Evolutionary conservation across 73 alveolate species (phyloP), one percentile per base, ranked within the genome.

Genomic region (Paramecium caudatum): DNA sequence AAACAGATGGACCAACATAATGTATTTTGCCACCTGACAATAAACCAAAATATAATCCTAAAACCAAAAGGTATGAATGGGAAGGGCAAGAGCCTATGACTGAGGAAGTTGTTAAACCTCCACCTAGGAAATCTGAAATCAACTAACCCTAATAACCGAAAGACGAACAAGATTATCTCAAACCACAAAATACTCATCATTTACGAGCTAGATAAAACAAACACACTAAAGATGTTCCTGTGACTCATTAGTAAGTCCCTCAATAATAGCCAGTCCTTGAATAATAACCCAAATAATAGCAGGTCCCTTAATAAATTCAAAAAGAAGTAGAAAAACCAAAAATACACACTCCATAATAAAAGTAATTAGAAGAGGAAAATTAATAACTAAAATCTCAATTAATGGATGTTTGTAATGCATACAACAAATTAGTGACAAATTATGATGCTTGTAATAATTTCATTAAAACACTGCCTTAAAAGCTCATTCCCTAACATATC

Each of bases 371-470:
- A 55, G 13, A 17, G 10, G 41, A 55, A 19, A 55, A 55, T 55
- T 12, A 55, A 55, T 37, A 55, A 6, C 80, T 55, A 27, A 27
- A 23, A 55, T 55, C 80, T 27, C 9, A 55, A 55, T 55, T 55
- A 55, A 27, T 27, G 3, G 80, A 55, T 8, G 23, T 55, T 12
- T 55, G 80, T 23, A 23, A 17, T 27, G 45, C 12, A 9, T 55
- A 55, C 30, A 55, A 55, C 30, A 27, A 55, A 27, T 9, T 55
- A 7, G 16, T 55, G 3, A 15, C 30, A 3, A 55, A 55, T 55
- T 55, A 55, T 55, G 80, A 55, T 55, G 23, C 46, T 8, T 55
- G 80, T 10, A 55, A 55, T 55, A 55, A 55, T 10, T 55, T 55
- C 16, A 55, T 55, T 55, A 16, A 55, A 55, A 55, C 80, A 27